Base-by-base conservation (phyloP, 2,329 filamentous ascomycete species). In the Setomelanomma holmii region DNA sequence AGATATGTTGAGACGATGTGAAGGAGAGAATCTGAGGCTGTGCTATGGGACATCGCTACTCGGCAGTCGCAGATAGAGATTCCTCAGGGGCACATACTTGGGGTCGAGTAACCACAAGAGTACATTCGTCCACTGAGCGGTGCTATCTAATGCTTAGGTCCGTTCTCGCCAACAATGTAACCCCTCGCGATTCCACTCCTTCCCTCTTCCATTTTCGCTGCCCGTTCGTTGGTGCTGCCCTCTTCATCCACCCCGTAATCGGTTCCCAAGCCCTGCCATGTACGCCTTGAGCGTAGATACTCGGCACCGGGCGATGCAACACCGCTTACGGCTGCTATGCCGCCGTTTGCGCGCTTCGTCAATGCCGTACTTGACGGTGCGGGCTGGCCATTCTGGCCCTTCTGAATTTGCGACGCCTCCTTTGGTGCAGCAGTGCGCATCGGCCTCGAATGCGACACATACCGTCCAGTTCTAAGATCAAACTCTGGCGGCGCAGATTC, bases 231-330 rank as follows among this genome's bases (percentile, higher is more conserved):
- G 79, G 79, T 77, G 46, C 67, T 56, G 52, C 84, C 81, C 12
- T 78, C 78, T 58, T 85, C 85, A 46, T 84, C 85, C 59, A 75
- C 76, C 52, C 82, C 80, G 65, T 92, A 96, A 71, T 99, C 95
- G 56, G 86, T 96, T 0, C 95, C 95, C 20, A 99, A 76, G 0
- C 95, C 95, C 68, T 89, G 89, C 95, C 95, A 99, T 4, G 91
- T 96, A 50, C 95, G 80, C 66, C 93, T 85, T 3, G 88, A 89
- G 24, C 88, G 84, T 57, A 99, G 77, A 63, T 85, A 98, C 72
- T 97, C 91, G 0, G 95, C 95, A 0, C 91, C 95, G 0, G 95
- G 95, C 40, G 93, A 98, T n/a, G 89, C 81, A 0, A 93, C 85
- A 5, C 92, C 91, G 45, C 93, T 93, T 61, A 98, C 86, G 40